A percentile compares a stretch with the other conserved stretches of the same genome.
Evolutionary conservation across 495 filamentous ascomycete genomes (phyloP).

Genomic region (Bryoglossum gracile): DNA sequence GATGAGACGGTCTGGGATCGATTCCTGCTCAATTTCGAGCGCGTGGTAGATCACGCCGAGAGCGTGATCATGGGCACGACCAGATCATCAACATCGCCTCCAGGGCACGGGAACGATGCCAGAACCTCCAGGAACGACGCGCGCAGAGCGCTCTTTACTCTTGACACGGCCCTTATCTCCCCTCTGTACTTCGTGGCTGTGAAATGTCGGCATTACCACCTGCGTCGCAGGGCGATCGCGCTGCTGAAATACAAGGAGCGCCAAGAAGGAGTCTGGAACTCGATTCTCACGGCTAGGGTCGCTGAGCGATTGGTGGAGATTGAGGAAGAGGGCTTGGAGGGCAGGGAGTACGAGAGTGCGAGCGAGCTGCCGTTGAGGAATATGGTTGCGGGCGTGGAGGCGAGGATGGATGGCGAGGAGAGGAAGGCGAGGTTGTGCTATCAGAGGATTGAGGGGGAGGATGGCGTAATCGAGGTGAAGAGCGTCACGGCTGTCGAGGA

Average conservation of each 20-base stretch:
- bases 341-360: not conserved
- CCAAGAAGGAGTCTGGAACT: constrained; percentile 19
- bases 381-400: not conserved
- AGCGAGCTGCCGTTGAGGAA: not conserved
- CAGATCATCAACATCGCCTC: too few species aligned
- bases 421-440: not conserved
- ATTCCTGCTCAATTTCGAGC: not conserved
- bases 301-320: constrained; percentile 15
- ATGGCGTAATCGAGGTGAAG: too few species aligned
- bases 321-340: constrained; percentile 2
- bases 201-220: constrained; percentile 2
- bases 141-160: not conserved
- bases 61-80: too few species aligned
- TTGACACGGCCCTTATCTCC: constrained; percentile 10
- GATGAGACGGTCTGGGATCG: constrained; percentile 7
- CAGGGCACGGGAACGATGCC: too few species aligned
- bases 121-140: too few species aligned
- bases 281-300: constrained; percentile 4
- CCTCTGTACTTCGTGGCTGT: constrained; percentile 9
- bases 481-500: too few species aligned
- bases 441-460: not conserved
- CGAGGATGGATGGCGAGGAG: not conserved
- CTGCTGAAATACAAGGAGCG: constrained; percentile 1
- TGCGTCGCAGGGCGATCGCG: constrained; percentile 10
- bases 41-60: not conserved